Evolutionary conservation across 257 asterid species (phyloP).

Genomic region (Solanum gracilifrons): DNA sequence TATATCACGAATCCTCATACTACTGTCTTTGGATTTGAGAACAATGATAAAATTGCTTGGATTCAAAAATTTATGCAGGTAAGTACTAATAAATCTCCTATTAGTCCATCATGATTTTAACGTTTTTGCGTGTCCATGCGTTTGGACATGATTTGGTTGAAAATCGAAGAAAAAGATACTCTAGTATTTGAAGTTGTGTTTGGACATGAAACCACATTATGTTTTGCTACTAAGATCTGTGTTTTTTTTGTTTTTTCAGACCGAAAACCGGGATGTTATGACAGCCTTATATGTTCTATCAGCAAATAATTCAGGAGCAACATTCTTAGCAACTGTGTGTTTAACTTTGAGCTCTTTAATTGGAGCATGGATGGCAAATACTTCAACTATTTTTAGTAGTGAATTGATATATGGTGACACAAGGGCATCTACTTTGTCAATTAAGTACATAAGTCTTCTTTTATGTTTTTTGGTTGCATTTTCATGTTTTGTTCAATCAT

Average conservation of each 20-base stretch:
- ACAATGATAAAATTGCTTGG: conserved; percentile 8
- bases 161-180: not conserved
- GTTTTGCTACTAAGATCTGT: not conserved
- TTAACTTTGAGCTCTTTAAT: conserved; percentile 38
- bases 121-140: not conserved
- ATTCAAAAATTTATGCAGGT: not conserved
- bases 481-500: conserved; percentile 32
- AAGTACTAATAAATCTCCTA: not conserved
- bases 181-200: not conserved
- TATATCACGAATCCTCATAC: not conserved
- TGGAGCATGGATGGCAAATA: conserved; percentile 48
- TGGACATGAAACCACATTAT: not conserved
- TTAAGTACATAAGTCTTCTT: conserved; percentile 25
- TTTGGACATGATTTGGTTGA: not conserved
- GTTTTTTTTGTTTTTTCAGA: not conserved
- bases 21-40: not conserved
- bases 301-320: conserved; percentile 22
- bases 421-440: conserved; percentile 11
- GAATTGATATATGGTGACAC: conserved; percentile 32
- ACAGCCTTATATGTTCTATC: conserved; percentile 15
- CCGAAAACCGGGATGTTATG: not conserved
- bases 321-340: conserved; percentile 35
- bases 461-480: conserved; percentile 37
- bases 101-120: not conserved
- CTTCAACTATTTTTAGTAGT: conserved; percentile 8